Percentiles rank a stretch among this genome's conserved stretches.
These are phyloP conservation scores for Aspergillus pseudoterreus DNA, from an alignment of 2,329 filamentous ascomycete species.

Conservation along the genomic window DNA sequence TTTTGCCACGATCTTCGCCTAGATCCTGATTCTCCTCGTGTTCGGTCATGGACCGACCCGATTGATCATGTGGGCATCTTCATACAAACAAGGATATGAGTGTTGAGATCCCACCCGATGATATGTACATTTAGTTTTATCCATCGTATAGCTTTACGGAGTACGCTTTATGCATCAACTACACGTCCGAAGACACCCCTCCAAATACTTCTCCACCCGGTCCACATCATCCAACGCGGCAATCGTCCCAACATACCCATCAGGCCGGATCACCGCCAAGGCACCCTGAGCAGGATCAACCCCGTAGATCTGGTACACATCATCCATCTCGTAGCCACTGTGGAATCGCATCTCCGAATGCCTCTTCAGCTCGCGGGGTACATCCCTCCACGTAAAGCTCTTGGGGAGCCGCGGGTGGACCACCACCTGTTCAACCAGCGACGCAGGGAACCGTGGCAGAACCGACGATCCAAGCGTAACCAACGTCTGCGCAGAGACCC, in stretches of 20 bases:
- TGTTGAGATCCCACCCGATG: too few relatives aligned
- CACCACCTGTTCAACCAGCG: conserved; percentile 32
- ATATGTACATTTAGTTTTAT: neutral
- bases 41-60: neutral
- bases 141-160: too few relatives aligned
- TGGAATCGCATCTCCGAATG: conserved; percentile 36
- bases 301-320: conserved; percentile 35
- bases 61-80: neutral
- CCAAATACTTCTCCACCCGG: conserved; percentile 25
- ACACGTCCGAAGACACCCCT: conserved; percentile 14
- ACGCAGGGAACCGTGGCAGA: conserved; percentile 22
- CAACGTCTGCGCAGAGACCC: conserved; percentile 24
- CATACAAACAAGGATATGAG: neutral
- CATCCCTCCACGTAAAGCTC: conserved; percentile 31
- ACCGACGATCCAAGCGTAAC: conserved; percentile 17
- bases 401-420: conserved; percentile 28
- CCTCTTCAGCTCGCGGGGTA: conserved; percentile 28
- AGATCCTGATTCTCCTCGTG: neutral
- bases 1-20: neutral
- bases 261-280: conserved; percentile 34
- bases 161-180: neutral
- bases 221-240: conserved; percentile 25
- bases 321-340: conserved; percentile 30
- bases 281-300: conserved; percentile 28
- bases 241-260: conserved; percentile 35